Evolutionary conservation across 441 rosid species (phyloP), one percentile per base, ranked within the genome.

Genomic region (Raphanus hybrid): DNA sequence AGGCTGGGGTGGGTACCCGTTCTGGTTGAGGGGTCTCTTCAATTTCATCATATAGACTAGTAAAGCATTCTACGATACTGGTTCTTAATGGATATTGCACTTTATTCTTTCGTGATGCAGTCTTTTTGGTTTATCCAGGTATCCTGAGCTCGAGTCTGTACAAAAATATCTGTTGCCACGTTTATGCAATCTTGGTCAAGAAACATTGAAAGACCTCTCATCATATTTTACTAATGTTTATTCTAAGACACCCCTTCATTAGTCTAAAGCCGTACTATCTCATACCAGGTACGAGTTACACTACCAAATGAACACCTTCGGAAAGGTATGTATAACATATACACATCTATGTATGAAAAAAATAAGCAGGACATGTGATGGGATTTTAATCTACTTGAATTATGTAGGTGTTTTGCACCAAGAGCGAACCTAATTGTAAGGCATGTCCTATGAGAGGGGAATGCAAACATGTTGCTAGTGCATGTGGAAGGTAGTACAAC

Each of bases 371-470:
- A 64, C 29, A 12, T 60, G 15, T 71, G 61, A 57, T 34, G 34
- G 60, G 32, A 48, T 71, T 55, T 43, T 63, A 64, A 75, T 74
- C 43, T 43, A 9, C 74, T 48, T 77, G 69, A 35, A 20, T 45
- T 48, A 69, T 63, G 48, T 9, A 91, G 96, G 96, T 91, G 27
- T 91, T 89, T 83, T 91, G 96, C 72, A 89, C 93, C 58, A 91
- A 91, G 84, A 85, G 78, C 81, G 89, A 83, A 80, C 93, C 96
- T 66, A 91, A 91, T 67, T 89, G 93, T 80, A 91, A 89, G 32
- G 87, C 93, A 39, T 91, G 96, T 76, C 92, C 92, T 0, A 91
- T 91, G 93, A 87, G 91, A 83, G 92, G 92, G 65, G 92, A 89
- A 69, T 91, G 96, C 83, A 89, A 90, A 75, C 92, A 91, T 67